Base-by-base conservation (phyloP, 768 basidiomycete species). In the Kwoniella europaea region DNA sequence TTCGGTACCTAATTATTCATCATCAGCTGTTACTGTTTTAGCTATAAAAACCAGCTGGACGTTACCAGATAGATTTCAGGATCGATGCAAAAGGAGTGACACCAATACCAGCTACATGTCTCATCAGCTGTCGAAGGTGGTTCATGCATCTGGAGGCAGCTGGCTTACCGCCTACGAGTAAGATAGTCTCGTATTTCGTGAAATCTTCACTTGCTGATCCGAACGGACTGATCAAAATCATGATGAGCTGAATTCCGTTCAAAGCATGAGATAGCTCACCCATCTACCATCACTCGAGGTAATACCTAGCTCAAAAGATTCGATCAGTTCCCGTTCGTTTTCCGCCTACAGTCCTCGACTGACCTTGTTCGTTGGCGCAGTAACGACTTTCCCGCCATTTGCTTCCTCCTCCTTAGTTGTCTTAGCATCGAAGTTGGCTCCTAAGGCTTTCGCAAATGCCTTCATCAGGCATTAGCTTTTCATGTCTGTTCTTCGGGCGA, bases 261-360 rank as follows among this genome's bases (percentile, higher is more conserved):
- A 0, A 4, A 12, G 18, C 5, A 24, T 13, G n/a, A 18, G 18
- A 16, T 16, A 61, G 50, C 78, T 69, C 54, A 77, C 78, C 81
- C 95, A 78, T 98, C 95, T 61, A 98, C 88, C 94, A 97, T 97
- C 78, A 98, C 87, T 69, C 95, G 90, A 10, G 95, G 95, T 3
- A 98, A 87, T 7, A 90, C 86, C 46, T 89, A 87, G 82, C n/a
- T n/a, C n/a, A n/a, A n/a, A n/a, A n/a, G 90, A 88, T 88, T 80
- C 88, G 88, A 22, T 61, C 44, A 46, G 57, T 22, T 29, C 56
- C 29, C 4, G 59, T 35, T 69, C 35, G 12, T 27, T 24, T 52
- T 3, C n/a, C 42, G 10, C 16, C 20, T 4, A 2, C 41, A 13
- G n/a, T 12, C 10, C 43, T 22, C 15, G 42, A 67, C 74, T 58